These are phyloP conservation scores for Fusarium tanahbumbuense DNA, from an alignment of 2,329 filamentous ascomycete genomes.

Conservation along the genomic window DNA sequence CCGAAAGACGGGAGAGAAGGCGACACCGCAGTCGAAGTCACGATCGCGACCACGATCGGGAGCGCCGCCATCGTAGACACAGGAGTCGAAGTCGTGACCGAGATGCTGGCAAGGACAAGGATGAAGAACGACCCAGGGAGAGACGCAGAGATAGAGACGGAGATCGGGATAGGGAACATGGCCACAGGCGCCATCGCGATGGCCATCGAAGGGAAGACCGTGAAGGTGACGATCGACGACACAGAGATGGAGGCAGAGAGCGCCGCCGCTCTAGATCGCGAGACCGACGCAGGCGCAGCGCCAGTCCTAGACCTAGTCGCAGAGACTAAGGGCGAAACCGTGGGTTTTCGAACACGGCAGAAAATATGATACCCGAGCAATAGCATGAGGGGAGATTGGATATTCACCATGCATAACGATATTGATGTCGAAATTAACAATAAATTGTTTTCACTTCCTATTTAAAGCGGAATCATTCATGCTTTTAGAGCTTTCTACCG, in stretches of 20 bases:
- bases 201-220: slow-evolving; percentile 13
- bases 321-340: slow-evolving; percentile 13
- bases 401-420: background rate
- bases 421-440: slow-evolving; percentile 4
- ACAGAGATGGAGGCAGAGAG: slow-evolving; percentile 39
- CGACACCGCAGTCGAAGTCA: slow-evolving; percentile 54
- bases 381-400: background rate
- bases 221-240: slow-evolving; percentile 30
- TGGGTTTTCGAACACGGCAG: background rate
- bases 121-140: slow-evolving; percentile 25
- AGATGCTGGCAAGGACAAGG: slow-evolving; percentile 33
- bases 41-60: slow-evolving; percentile 47
- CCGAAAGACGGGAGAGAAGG: slow-evolving; percentile 48
- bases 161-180: slow-evolving; percentile 19
- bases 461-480: background rate
- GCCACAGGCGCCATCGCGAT: slow-evolving; percentile 30
- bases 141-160: slow-evolving; percentile 11
- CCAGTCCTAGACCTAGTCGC: slow-evolving; percentile 24
- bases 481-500: slow-evolving; percentile 14
- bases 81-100: slow-evolving; percentile 51
- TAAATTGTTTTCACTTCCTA: background rate
- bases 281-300: slow-evolving; percentile 32
- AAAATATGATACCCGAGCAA: slow-evolving; percentile 28
- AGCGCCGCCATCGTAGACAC: slow-evolving; percentile 48
- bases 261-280: slow-evolving; percentile 40